Percentiles rank a stretch among this genome's conserved stretches.
Conservation (phyloP, 768 basidiomycete genomes). For the Mycena epipterygia region DNA sequence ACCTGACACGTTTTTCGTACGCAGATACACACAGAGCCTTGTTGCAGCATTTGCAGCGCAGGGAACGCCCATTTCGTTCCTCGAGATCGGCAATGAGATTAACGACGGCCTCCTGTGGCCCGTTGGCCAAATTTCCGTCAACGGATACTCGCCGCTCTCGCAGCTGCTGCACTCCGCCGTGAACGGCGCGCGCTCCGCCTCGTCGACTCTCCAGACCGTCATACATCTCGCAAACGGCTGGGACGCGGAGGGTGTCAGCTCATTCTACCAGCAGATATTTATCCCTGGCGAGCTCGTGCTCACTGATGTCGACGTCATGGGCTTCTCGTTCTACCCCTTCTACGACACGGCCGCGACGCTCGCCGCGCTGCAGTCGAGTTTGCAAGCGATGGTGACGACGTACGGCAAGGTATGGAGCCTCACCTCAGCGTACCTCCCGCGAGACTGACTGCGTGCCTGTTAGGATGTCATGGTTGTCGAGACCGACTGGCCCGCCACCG, state of each 20-base stretch:
- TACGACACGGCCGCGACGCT: conserved; percentile 70
- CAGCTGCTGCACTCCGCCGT: conserved; percentile 73
- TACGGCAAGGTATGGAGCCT: conserved; percentile 57
- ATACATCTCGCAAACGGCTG: conserved; percentile 77
- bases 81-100: conserved; percentile 77
- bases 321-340: conserved; percentile 37
- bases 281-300: conserved; percentile 63
- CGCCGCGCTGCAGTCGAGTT: conserved; percentile 60
- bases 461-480: conserved; percentile 72
- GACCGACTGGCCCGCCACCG: conserved; percentile 69
- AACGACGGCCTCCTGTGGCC: conserved; percentile 77
- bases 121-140: conserved; percentile 64
- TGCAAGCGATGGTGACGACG: conserved; percentile 63
- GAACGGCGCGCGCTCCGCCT: conserved; percentile 63
- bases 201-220: conserved; percentile 63
- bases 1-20: neutral
- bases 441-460: neutral
- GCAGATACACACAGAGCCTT: conserved; percentile 65
- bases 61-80: conserved; percentile 66
- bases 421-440: neutral
- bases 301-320: conserved; percentile 68
- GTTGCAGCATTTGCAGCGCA: conserved; percentile 66
- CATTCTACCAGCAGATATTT: conserved; percentile 67
- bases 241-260: conserved; percentile 59
- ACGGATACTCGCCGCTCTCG: conserved; percentile 66